phyloP scores from a whole-genome alignment of 371 early-diverging fungal genomes.

The Saksenaea oblongispora region DNA sequence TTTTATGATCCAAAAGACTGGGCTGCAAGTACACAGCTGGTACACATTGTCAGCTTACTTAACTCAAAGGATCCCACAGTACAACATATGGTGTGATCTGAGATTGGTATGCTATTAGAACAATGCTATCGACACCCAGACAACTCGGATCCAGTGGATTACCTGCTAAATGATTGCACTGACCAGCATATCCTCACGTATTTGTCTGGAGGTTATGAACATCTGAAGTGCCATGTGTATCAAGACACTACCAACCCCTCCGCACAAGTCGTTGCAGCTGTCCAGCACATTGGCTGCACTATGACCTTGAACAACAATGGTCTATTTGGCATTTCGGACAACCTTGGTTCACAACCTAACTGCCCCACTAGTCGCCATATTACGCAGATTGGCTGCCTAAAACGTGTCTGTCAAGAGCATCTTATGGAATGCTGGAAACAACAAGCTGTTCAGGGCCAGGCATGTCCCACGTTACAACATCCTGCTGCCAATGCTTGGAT shows the following conservation, averaged over 20 bases:
- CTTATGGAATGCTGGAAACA: background rate
- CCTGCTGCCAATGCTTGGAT: conserved; percentile 5
- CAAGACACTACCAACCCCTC: background rate
- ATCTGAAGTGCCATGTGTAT: background rate
- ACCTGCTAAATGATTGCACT: background rate
- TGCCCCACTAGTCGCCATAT: background rate
- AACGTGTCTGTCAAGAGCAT: background rate
- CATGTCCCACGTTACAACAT: background rate
- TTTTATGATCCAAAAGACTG: background rate
- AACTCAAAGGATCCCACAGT: background rate
- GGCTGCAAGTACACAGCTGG: conserved; percentile 2
- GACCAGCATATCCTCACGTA: conserved; percentile 1
- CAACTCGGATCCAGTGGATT: background rate
- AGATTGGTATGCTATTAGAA: background rate
- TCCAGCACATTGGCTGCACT: background rate
- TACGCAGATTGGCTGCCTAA: background rate
- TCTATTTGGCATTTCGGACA: background rate
- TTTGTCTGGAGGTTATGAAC: background rate
- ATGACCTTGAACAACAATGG: background rate
- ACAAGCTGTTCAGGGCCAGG: conserved; percentile 2
- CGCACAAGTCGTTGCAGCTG: background rate
- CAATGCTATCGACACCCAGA: background rate
- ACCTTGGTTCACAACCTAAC: no score
- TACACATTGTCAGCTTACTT: background rate
- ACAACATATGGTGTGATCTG: background rate